phyloP scores from a whole-genome alignment of 148 eudicot genomes.

The Diospyros lotus region DNA sequence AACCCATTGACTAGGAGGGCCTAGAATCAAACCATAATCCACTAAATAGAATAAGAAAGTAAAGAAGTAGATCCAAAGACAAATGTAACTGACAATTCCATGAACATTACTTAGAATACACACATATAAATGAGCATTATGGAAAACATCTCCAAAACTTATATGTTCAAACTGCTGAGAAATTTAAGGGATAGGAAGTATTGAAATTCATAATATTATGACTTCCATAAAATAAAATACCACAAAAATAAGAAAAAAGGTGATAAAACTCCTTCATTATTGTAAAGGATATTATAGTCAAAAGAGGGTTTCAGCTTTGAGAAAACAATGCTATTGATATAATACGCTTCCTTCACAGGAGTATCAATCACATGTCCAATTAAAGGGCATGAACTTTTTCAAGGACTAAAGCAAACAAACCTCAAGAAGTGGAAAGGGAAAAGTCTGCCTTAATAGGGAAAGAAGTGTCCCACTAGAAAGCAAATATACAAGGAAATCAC shows the following conservation, averaged over 20 bases:
- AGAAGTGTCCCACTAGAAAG: background rate
- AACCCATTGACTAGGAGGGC: slow-evolving; percentile 66
- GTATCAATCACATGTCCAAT: background rate
- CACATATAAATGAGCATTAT: background rate
- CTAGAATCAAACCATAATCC: slow-evolving; percentile 25
- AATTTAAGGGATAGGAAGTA: background rate
- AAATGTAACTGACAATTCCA: background rate
- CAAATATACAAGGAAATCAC: background rate
- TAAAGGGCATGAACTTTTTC: background rate
- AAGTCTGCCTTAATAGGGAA: background rate
- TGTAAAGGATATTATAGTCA: background rate
- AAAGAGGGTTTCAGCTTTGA: background rate
- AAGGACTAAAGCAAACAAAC: background rate
- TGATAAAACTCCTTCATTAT: too few relatives aligned
- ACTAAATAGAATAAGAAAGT: slow-evolving; percentile 3
- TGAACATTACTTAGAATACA: background rate
- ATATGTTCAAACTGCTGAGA: background rate
- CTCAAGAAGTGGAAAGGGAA: background rate
- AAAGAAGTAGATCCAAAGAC: background rate
- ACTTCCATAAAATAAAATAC: background rate
- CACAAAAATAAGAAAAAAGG: too few relatives aligned
- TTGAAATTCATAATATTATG: background rate
- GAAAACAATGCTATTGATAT: background rate
- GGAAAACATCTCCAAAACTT: background rate
- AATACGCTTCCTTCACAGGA: background rate